Evolutionary conservation across 2,329 filamentous ascomycete genomes (phyloP), one percentile per base, ranked within the genome.

Genomic region (Coniochaeta ligniaria): DNA sequence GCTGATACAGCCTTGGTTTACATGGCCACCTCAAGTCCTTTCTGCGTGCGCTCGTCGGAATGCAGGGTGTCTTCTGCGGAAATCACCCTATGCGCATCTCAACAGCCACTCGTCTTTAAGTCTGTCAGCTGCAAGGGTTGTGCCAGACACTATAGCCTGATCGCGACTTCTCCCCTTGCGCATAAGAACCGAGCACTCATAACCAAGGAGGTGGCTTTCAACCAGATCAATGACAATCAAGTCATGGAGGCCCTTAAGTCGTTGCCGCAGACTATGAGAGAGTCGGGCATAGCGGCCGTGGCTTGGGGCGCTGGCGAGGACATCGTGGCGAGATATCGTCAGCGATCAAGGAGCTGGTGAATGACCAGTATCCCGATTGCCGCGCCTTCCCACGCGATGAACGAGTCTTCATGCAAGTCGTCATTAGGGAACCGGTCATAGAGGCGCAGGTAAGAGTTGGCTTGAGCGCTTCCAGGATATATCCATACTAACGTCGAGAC

Each of bases 81-180:
- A 99, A 98, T 79, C 87, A 95, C 64, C 95, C 95, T 59, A 99
- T 99, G 95, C 90, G 95, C 71, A 98, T 99, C 73, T 96, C 91
- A 58, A 97, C 95, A 63, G 95, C 95, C 11, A 98, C 95, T 26
- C 95, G n/a, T n/a, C n/a, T n/a, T n/a, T n/a, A n/a, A n/a, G n/a
- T n/a, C n/a, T n/a, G n/a, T n/a, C n/a, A n/a, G n/a, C n/a, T n/a
- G n/a, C n/a, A n/a, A n/a, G n/a, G n/a, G n/a, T n/a, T n/a, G n/a
- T n/a, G n/a, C n/a, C n/a, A n/a, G n/a, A n/a, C n/a, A n/a, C n/a
- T n/a, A n/a, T n/a, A n/a, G n/a, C n/a, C n/a, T n/a, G n/a, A n/a
- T n/a, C n/a, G n/a, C n/a, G n/a, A n/a, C n/a, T n/a, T n/a, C n/a
- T n/a, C n/a, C n/a, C n/a, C n/a, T n/a, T n/a, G n/a, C n/a, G n/a